Conservation (phyloP, 2,329 filamentous ascomycete species). For the Ceratocystis eucalypticola region DNA sequence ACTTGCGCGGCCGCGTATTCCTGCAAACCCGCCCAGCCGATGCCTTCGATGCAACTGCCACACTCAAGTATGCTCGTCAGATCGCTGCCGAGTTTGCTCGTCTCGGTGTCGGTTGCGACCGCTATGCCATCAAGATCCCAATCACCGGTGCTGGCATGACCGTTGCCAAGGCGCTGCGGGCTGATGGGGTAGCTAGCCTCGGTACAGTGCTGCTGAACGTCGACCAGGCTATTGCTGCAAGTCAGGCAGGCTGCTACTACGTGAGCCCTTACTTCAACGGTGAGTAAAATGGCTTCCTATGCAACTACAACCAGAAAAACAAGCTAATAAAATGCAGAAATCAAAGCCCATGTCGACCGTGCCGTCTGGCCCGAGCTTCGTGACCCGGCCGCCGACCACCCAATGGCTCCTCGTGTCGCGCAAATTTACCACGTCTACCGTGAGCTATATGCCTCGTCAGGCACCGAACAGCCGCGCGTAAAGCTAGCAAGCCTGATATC, state of each 20-base stretch:
- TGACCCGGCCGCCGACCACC: conserved; percentile 35
- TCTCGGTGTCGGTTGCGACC: conserved; percentile 32
- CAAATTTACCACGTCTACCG: conserved; percentile 37
- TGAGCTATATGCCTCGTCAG: conserved; percentile 33
- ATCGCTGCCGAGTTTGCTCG: conserved; percentile 35
- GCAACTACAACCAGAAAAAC: background rate
- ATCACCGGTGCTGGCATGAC: conserved; percentile 35
- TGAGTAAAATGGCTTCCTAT: conserved; percentile 19
- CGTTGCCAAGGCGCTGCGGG: conserved; percentile 31
- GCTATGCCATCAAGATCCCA: conserved; percentile 40
- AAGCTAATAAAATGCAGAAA: conserved; percentile 26
- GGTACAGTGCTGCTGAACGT: conserved; percentile 36
- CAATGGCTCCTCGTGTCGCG: conserved; percentile 34
- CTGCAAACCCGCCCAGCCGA: conserved; percentile 35
- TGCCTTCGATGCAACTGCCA: conserved; percentile 33
- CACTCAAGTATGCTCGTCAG: conserved; percentile 33
- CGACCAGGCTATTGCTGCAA: conserved; percentile 36
- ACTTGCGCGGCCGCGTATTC: conserved; percentile 35
- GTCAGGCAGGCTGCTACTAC: conserved; percentile 34
- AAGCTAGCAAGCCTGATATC: conserved; percentile 36
- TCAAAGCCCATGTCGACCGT: conserved; percentile 31
- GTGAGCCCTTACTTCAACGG: conserved; percentile 39
- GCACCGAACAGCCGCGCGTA: conserved; percentile 35
- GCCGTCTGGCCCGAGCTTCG: conserved; percentile 34
- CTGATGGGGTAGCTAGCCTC: conserved; percentile 35